Percentiles rank a stretch among this genome's conserved stretches.
These are phyloP conservation scores for Kuraishia capsulata DNA, from an alignment of 805 yeast genomes.

Conservation along the genomic window DNA sequence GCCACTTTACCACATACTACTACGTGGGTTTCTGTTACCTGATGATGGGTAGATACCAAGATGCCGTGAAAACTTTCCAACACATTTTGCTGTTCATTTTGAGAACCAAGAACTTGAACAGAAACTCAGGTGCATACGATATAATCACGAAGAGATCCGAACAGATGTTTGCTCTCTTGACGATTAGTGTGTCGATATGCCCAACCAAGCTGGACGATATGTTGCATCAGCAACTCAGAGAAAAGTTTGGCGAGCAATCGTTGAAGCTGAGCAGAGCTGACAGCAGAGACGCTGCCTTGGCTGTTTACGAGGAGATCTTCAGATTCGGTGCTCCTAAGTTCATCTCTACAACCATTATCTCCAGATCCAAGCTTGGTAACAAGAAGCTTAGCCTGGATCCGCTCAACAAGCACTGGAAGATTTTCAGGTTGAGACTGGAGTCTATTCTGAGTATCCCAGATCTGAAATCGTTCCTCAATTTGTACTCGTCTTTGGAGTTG, in stretches of 20 bases:
- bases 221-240: constrained; percentile 32
- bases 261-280: constrained; percentile 24
- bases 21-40: constrained; percentile 42
- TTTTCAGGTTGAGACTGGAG: constrained; percentile 32
- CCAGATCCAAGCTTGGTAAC: constrained; percentile 19
- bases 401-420: constrained; percentile 29
- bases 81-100: constrained; percentile 36
- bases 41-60: constrained; percentile 40
- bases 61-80: constrained; percentile 38
- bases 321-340: constrained; percentile 39
- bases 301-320: constrained; percentile 35
- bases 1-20: constrained; percentile 39
- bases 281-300: constrained; percentile 30
- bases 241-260: constrained; percentile 37
- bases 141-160: constrained; percentile 36
- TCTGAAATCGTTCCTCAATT: constrained; percentile 33
- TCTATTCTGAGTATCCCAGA: constrained; percentile 27
- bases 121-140: constrained; percentile 32
- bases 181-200: constrained; percentile 33
- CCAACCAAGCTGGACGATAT: constrained; percentile 39
- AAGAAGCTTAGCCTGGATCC: constrained; percentile 26
- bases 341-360: constrained; percentile 26
- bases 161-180: constrained; percentile 41
- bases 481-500: constrained; percentile 36
- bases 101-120: constrained; percentile 32